Base-by-base conservation (phyloP, 2,329 filamentous ascomycete species). In the Verticillium longisporum region DNA sequence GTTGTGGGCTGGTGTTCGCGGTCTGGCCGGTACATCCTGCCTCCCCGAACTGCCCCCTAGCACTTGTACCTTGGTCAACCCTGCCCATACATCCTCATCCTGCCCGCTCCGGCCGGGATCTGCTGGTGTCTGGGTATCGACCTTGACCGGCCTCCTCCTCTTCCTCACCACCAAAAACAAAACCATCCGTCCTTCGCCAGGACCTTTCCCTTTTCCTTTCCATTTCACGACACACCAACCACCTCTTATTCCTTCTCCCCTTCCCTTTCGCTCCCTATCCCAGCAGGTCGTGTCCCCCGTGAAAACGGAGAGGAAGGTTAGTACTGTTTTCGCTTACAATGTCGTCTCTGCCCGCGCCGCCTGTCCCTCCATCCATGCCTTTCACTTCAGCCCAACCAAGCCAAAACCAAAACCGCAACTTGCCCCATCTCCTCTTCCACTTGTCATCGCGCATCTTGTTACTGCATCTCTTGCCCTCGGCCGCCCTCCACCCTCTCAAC, bases 201-300 rank as follows among this genome's bases (percentile, higher is more conserved):
- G 38, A 14, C 59, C 58, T 61, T 63, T 60, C 60, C 61, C 64
- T 61, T 61, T 65, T 69, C 68, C 67, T 67, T 66, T 69, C 70
- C 66, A 69, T 71, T 68, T 73, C 68, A 72, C 68, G 70, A 71
- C 69, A 65, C 68, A 65, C 70, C 71, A 72, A 72, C 70, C 70
- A 71, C 71, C 68, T 71, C 60, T 67, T 68, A 66, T 61, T 59
- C 59, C 58, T 45, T 57, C 56, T 26, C 41, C 31, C 50, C 32
- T 55, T 37, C 50, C 32, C 45, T 33, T n/a, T 33, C 58, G 37
- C 33, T 55, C 57, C 53, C 36, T 37, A 55, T 57, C 59, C 59
- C 33, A 53, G 37, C 33, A 64, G 62, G 59, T 59, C 54, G 62
- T 60, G 62, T 62, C 63, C 58, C 50, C 45, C 38, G 57, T 36